Base-by-base conservation (phyloP, 371 early-diverging fungal genomes). In the Massospora cicadina region DNA sequence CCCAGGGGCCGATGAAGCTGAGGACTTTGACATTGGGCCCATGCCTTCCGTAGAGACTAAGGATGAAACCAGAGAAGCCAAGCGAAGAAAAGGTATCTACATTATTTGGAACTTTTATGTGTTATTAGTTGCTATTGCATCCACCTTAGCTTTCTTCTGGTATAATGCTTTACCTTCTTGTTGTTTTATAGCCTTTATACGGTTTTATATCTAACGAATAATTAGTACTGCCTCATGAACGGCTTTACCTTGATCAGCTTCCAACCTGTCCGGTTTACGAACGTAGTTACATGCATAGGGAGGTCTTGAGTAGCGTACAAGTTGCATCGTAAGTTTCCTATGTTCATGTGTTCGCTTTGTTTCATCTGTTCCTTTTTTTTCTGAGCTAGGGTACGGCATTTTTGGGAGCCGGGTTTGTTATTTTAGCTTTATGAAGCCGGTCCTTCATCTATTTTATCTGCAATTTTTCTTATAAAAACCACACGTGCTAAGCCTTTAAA, bases 251-350 rank as follows among this genome's bases (percentile, higher is more conserved):
- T 25, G 81, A 82, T 1, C 77, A 78, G 10, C 71, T 98, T 21
- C 96, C 96, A 2, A 74, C 73, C 33, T 81, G 89, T 10, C 87
- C 90, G 67, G 87, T 89, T 87, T 95, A 95, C 68, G 94, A 93
- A 72, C 78, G 80, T 58, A 88, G 89, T 68, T 90, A 90, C 68
- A 95, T 96, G 98, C 98, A 98, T 70, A 80, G 95, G 21, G 95
- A 95, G 69, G 76, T 80, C 0, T 79, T 97, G 60, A 87, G 81
- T 65, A 81, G 79, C 71, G 85, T 91, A 3, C 79, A 74, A 1
- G 80, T 88, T 21, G 85, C 94, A 23, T 77, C 73, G 85, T 82
- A 80, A 65, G 73, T 61, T 65, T 28, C 1, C 24, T 30, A 17
- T 33, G n/a, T 63, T n/a, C 0, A 33, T n/a, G 17, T 33, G 10